A percentile compares a stretch with the other conserved stretches of the same genome.
Conservation (phyloP, 345 rosid genomes). For the Lepidium africanum region DNA sequence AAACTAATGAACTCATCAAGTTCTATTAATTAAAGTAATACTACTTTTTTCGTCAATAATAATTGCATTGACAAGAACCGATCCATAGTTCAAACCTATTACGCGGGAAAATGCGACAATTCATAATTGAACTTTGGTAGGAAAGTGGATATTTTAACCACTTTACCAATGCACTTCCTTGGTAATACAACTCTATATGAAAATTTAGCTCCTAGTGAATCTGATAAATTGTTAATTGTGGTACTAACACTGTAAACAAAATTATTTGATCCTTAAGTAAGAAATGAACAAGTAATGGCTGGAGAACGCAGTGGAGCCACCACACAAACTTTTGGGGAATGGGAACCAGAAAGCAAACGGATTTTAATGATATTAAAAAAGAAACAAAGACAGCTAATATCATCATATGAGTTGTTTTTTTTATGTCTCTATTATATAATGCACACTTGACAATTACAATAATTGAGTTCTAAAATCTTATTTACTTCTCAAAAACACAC, state of each 20-base stretch:
- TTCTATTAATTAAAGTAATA: too few relatives aligned
- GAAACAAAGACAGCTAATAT: slow-evolving; percentile 28
- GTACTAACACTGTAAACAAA: not conserved
- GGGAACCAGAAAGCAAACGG: slow-evolving; percentile 14
- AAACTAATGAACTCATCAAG: too few relatives aligned
- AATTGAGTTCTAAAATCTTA: not conserved
- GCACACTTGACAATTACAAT: not conserved
- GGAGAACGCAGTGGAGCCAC: slow-evolving; percentile 27
- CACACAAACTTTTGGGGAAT: slow-evolving; percentile 25
- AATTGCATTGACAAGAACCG: too few relatives aligned
- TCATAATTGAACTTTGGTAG: too few relatives aligned
- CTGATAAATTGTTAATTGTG: not conserved
- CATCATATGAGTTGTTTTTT: slow-evolving; percentile 27
- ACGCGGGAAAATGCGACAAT: too few relatives aligned
- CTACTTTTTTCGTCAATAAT: too few relatives aligned
- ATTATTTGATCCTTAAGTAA: not conserved
- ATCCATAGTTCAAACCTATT: too few relatives aligned
- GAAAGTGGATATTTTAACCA: too few relatives aligned
- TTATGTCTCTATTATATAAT: slow-evolving; percentile 16
- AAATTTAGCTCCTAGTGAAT: not conserved
- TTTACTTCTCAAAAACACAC: not conserved
- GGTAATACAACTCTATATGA: too few relatives aligned
- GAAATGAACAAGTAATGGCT: not conserved
- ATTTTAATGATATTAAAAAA: not conserved
- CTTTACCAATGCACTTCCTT: too few relatives aligned